Percentiles rank a stretch among this genome's conserved stretches.
Evolutionary conservation across 257 asterid species (phyloP).

Genomic region (Nicotiana paniculata): DNA sequence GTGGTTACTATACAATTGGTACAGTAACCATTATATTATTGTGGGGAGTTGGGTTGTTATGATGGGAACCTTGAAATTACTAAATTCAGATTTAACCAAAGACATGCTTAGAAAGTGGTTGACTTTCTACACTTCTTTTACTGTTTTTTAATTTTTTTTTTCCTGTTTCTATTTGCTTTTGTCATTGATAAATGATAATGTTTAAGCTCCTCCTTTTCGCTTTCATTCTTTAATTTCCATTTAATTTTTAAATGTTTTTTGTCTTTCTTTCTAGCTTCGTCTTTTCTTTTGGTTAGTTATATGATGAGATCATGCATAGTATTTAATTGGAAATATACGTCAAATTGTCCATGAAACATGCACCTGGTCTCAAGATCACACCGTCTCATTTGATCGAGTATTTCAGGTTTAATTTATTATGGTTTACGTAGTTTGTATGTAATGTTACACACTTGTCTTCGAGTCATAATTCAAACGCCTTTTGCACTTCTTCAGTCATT

Average conservation of each 20-base stretch:
- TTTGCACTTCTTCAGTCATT: neutral
- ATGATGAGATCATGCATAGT: neutral
- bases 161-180: neutral
- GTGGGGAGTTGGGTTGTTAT: neutral
- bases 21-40: neutral
- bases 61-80: constrained; percentile 1
- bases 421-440: neutral
- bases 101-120: constrained; percentile 6
- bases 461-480: neutral
- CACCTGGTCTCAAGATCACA: neutral
- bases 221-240: neutral
- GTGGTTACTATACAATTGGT: neutral
- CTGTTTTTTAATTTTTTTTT: neutral
- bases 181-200: neutral
- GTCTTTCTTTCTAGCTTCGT: neutral
- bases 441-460: neutral
- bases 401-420: neutral
- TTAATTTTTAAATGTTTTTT: neutral
- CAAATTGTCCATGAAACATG: constrained; percentile 4
- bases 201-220: neutral
- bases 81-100: neutral
- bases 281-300: neutral
- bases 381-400: neutral
- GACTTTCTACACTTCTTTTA: neutral
- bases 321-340: neutral